Conservation (phyloP, 225 moss, liverwort and hornwort species). For the Marchantia paleacea region DNA sequence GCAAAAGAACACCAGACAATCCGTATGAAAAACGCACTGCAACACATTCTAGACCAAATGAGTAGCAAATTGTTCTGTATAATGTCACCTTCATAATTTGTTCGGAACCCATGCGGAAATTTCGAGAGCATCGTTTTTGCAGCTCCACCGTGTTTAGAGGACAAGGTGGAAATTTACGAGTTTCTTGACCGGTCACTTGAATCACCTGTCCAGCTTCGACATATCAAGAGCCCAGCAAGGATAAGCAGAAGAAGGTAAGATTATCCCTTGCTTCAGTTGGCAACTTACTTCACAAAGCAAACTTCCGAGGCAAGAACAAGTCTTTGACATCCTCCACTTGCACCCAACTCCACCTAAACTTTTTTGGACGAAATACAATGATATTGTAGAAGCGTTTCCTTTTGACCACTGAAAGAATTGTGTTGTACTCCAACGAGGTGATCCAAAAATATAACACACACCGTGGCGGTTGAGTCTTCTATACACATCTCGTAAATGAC, state of each 20-base stretch:
- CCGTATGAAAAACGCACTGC: background rate
- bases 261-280: background rate
- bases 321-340: background rate
- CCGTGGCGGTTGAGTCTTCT: conserved; percentile 88
- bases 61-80: background rate
- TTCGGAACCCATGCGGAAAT: conserved; percentile 98
- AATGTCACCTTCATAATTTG: conserved; percentile 89
- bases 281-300: background rate
- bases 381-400: no score
- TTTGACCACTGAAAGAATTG: background rate
- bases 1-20: background rate
- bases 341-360: background rate
- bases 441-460: conserved; percentile 39
- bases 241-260: conserved; percentile 27
- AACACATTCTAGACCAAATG: background rate
- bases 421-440: background rate
- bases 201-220: conserved; percentile 71
- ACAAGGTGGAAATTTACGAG: conserved; percentile 84
- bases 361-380: background rate
- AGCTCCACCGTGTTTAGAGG: conserved; percentile 98
- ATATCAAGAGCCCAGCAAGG: conserved; percentile 31
- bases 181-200: conserved; percentile 86
- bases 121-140: conserved; percentile 93
- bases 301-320: background rate
- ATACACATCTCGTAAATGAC: conserved; percentile 96